These are phyloP conservation scores for Dillenia turbinata DNA, from an alignment of 164 flowering plant genomes.

Conservation along the genomic window DNA sequence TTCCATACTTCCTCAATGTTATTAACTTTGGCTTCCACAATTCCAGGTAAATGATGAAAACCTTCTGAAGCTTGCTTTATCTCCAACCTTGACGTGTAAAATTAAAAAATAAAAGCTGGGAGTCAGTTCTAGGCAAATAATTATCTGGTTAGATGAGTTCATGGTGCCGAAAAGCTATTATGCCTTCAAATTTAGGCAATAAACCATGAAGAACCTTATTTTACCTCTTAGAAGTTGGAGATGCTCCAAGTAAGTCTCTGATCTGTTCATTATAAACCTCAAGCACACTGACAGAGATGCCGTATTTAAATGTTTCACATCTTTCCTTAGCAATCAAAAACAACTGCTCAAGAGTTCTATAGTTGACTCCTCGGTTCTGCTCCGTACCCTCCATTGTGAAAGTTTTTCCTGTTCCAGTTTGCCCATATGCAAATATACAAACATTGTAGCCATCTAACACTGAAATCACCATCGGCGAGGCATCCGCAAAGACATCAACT, in stretches of 20 bases:
- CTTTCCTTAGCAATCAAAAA: constrained; percentile 60
- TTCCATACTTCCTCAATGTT: constrained; percentile 71
- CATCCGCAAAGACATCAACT: constrained; percentile 86
- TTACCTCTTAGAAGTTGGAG: constrained; percentile 70
- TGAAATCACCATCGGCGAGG: constrained; percentile 77
- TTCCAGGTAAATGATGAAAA: constrained; percentile 76
- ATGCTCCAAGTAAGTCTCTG: constrained; percentile 66
- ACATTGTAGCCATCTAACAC: constrained; percentile 94
- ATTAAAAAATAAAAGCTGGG: not conserved
- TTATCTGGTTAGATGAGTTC: not conserved
- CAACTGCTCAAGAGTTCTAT: constrained; percentile 71
- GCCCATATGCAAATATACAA: constrained; percentile 94
- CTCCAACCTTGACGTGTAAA: constrained; percentile 52
- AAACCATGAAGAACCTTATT: not conserved
- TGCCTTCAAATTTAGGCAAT: too few species aligned
- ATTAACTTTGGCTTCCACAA: constrained; percentile 75
- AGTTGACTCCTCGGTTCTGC: constrained; percentile 79
- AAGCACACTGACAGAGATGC: constrained; percentile 81
- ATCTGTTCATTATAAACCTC: constrained; percentile 95
- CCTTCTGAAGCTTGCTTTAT: constrained; percentile 85
- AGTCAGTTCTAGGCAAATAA: not conserved
- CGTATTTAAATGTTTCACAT: constrained; percentile 45
- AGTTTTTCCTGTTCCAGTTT: constrained; percentile 94
- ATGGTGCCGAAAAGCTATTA: not conserved
- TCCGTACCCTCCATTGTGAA: constrained; percentile 92